Conservation (phyloP, 495 filamentous ascomycete species). For the Podospora anserina region DNA sequence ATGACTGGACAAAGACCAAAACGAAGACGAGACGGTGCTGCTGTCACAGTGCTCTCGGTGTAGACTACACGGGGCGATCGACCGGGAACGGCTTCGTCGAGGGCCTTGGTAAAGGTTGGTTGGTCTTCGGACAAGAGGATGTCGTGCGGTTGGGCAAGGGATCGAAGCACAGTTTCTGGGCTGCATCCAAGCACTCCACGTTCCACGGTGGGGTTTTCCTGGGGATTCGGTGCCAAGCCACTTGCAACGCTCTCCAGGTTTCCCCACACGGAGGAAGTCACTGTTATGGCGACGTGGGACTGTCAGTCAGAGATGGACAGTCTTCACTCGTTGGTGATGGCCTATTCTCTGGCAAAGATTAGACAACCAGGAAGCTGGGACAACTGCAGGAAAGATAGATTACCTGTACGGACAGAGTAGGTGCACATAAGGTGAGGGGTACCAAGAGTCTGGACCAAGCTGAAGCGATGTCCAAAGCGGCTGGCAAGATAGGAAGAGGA, state of each 20-base stretch:
- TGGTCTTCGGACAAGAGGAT: conserved; percentile 44
- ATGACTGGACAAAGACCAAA: not conserved
- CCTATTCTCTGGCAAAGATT: not conserved
- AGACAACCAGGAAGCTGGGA: not conserved
- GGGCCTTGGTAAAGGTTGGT: conserved; percentile 16
- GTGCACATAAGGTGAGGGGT: not conserved
- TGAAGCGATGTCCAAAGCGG: not conserved
- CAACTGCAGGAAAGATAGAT: not conserved
- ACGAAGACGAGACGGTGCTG: not conserved
- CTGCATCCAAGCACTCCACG: not conserved
- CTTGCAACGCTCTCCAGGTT: conserved; percentile 4
- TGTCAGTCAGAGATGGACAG: not conserved
- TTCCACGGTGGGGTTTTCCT: not conserved
- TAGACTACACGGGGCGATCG: not conserved
- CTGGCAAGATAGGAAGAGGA: not conserved
- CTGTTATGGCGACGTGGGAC: not conserved
- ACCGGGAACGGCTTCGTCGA: conserved; percentile 5
- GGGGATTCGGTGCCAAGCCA: conserved; percentile 1
- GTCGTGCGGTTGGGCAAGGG: conserved; percentile 34
- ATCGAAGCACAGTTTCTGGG: conserved; percentile 2
- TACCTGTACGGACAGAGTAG: not conserved
- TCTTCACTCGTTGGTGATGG: not conserved
- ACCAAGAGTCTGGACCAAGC: not conserved
- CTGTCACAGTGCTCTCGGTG: not conserved
- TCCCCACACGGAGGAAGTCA: conserved; percentile 5